Evolutionary conservation across 202 grass and related monocot species (phyloP).

Genomic region (Alloteropsis angusta): DNA sequence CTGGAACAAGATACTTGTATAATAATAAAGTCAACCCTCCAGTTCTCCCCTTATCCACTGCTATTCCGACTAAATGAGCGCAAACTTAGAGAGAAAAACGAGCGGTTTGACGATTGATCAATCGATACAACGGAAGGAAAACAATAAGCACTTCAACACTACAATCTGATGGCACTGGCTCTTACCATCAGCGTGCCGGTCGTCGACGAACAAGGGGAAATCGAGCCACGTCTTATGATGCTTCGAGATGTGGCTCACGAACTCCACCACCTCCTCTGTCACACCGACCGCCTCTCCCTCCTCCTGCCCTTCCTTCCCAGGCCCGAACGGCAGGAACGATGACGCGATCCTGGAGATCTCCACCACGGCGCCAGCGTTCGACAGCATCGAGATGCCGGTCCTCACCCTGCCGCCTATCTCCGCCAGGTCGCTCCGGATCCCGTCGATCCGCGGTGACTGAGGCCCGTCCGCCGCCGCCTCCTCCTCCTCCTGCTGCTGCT

Average conservation of each 20-base stretch:
- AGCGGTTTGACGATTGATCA: too few species aligned
- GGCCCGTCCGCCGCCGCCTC: neutral
- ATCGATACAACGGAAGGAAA: neutral
- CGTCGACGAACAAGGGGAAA: conserved; percentile 63
- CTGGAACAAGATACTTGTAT: neutral
- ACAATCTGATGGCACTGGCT: neutral
- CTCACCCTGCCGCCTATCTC: conserved; percentile 63
- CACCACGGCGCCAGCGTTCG: conserved; percentile 47
- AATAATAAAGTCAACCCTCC: conserved; percentile 4
- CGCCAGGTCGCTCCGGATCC: conserved; percentile 70
- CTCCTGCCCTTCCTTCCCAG: conserved; percentile 24
- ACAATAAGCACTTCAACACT: neutral
- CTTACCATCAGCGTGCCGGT: conserved; percentile 62
- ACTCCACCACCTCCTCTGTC: conserved; percentile 53
- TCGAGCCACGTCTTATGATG: conserved; percentile 60
- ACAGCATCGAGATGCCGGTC: conserved; percentile 73
- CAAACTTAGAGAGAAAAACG: neutral
- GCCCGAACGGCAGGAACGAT: conserved; percentile 62
- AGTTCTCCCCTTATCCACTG: neutral
- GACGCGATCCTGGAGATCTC: conserved; percentile 76
- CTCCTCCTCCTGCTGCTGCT: too few species aligned
- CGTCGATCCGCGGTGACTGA: conserved; percentile 47
- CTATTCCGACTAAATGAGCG: neutral
- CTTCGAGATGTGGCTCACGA: conserved; percentile 55
- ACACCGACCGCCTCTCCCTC: conserved; percentile 42